Evolutionary conservation across 148 eudicot genomes (phyloP), one percentile per base, ranked within the genome.

Genomic region (Limonium bicolor): DNA sequence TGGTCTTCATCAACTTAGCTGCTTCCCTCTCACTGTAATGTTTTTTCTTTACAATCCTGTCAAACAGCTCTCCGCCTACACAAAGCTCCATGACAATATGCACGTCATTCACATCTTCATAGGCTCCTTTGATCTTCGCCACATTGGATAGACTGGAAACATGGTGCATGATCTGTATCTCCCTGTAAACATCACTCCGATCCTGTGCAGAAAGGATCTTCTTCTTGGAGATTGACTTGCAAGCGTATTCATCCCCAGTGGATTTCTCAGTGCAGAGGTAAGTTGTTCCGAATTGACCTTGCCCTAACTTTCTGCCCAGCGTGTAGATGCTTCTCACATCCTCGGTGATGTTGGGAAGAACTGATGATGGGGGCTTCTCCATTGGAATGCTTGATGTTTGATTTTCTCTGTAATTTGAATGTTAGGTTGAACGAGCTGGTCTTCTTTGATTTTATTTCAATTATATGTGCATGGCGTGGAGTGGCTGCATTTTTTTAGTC

Each of bases 51-150:
- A 22, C 14, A 11, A 41, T 41, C 46, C 46, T 25, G 24, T 41
- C 46, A 27, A 41, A 41, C 27, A 41, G 46, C 46, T 41, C 46
- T 25, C 46, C 48, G 48, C 48, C 48, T 43, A 23, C 31, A 19
- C 48, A 43, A 31, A 43, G 48, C 48, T 43, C 48, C 46, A 41
- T 41, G 46, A 41, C 46, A 17, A 41, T 25, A 17, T 41, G 46
- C 4, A 43, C 31, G 48, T 25, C 19, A 17, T 43, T 18, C 12
- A 31, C 14, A 31, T 43, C 48, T 31, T 43, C 48, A 31, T 43
- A 43, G 18, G 48, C 48, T n/a, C 48, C 48, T 1, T 31, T 11
- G 19, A 43, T 43, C 5, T 28, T 7, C 19, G 27, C 48, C 19
- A 43, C 48, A 31, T 31, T 25, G 18, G 48, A 31, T 18, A 43